Conservation (phyloP, 2,329 filamentous ascomycete genomes). For the Scorias spongiosa region DNA sequence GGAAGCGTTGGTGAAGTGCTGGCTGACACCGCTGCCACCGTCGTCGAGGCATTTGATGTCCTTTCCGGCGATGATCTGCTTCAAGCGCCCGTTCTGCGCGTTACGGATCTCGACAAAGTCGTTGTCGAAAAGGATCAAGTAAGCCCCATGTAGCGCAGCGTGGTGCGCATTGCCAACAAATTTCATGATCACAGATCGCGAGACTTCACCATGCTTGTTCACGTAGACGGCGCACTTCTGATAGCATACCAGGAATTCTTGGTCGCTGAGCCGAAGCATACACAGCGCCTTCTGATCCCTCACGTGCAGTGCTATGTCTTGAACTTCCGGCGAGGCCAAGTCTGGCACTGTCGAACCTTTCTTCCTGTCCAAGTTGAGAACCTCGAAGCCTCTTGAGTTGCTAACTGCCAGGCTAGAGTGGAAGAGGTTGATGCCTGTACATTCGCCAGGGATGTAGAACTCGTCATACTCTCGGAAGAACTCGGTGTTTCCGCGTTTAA, state of each 20-base stretch:
- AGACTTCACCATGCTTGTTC: conserved; percentile 95
- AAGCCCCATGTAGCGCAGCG: conserved; percentile 81
- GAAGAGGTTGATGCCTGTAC: conserved; percentile 90
- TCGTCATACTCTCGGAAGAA: conserved; percentile 98
- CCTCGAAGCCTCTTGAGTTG: conserved; percentile 84
- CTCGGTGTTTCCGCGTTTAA: conserved; percentile 63
- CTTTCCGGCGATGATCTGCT: conserved; percentile 84
- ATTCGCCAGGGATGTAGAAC: conserved; percentile 94
- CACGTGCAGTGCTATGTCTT: conserved; percentile 72
- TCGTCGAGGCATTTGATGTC: conserved; percentile 87
- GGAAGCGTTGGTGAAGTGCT: conserved; percentile 16
- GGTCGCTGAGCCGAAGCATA: conserved; percentile 90
- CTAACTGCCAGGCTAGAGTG: conserved; percentile 85
- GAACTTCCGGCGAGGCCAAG: conserved; percentile 60
- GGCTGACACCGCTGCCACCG: conserved; percentile 37
- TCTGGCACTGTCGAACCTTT: conserved; percentile 88
- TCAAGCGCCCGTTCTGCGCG: conserved; percentile 80
- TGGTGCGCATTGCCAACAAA: conserved; percentile 87
- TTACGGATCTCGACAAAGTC: conserved; percentile 97
- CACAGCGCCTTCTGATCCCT: conserved; percentile 71
- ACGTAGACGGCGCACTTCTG: conserved; percentile 95
- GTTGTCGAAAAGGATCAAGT: conserved; percentile 82
- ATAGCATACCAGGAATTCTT: conserved; percentile 80
- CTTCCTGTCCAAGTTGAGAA: conserved; percentile 94
- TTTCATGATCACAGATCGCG: conserved; percentile 89